Evolutionary conservation across 345 rosid species (phyloP).

Genomic region (Boechera stricta): DNA sequence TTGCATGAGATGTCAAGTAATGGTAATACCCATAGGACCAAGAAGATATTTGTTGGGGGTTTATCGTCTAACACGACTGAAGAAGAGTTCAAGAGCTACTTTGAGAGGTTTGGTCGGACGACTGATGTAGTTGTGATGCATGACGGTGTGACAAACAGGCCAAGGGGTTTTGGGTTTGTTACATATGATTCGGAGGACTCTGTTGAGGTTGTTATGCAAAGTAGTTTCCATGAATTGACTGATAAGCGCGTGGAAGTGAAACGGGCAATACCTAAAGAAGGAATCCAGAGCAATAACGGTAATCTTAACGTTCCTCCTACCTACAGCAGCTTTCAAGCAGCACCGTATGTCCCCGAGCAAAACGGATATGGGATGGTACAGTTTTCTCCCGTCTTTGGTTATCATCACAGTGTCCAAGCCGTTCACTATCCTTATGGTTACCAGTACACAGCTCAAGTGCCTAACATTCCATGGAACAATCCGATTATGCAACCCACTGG

Average conservation of each 20-base stretch:
- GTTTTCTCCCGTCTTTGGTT: slow-evolving; percentile 36
- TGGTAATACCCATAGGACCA: slow-evolving; percentile 48
- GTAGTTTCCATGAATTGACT: slow-evolving; percentile 65
- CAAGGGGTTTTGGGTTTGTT: slow-evolving; percentile 90
- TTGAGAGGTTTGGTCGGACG: slow-evolving; percentile 73
- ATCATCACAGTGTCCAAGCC: slow-evolving; percentile 46
- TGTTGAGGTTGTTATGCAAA: slow-evolving; percentile 67
- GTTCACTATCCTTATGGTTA: slow-evolving; percentile 51
- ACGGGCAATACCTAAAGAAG: slow-evolving; percentile 86
- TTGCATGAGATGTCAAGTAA: slow-evolving; percentile 30
- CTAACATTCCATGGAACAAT: slow-evolving; percentile 48
- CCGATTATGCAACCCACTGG: slow-evolving; percentile 49
- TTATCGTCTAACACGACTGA: slow-evolving; percentile 66
- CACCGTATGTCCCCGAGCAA: slow-evolving; percentile 40
- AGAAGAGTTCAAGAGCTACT: slow-evolving; percentile 73
- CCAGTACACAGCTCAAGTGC: slow-evolving; percentile 48
- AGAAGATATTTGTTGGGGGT: slow-evolving; percentile 88
- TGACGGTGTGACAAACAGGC: slow-evolving; percentile 68
- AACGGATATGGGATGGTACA: slow-evolving; percentile 47
- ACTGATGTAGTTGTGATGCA: slow-evolving; percentile 88
- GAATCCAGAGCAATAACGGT: slow-evolving; percentile 43
- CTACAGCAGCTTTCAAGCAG: slow-evolving; percentile 36
- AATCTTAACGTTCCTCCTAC: slow-evolving; percentile 19
- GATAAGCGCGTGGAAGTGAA: slow-evolving; percentile 78
- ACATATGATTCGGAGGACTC: slow-evolving; percentile 76